These are phyloP conservation scores for Candida suzukii DNA, from an alignment of 805 yeast genomes.

Conservation along the genomic window DNA sequence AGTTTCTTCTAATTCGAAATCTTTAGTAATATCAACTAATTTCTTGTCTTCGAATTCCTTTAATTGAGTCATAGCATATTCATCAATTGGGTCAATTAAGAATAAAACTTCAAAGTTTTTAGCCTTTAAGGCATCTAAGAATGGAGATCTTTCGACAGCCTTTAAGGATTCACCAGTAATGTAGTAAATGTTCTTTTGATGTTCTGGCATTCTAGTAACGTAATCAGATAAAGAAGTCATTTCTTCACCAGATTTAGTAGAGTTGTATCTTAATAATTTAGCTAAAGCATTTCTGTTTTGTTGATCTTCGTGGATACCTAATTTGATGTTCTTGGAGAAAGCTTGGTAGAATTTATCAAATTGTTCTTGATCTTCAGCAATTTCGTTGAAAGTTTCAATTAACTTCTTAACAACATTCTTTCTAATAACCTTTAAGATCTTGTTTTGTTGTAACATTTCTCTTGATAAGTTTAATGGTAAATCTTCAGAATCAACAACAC, in stretches of 20 bases:
- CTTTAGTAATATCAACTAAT: conserved; percentile 98
- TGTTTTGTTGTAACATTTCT: conserved; percentile 99
- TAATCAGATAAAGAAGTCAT: conserved; percentile 91
- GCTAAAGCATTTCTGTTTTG: conserved; percentile 96
- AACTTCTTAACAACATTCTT: conserved; percentile 98
- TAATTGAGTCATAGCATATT: conserved; percentile 98
- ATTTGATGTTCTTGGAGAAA: conserved; percentile 95
- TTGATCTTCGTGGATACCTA: conserved; percentile 98
- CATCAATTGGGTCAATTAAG: conserved; percentile 99
- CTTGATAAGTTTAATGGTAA: conserved; percentile 99
- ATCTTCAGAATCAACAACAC: conserved; percentile 99
- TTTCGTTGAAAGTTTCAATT: conserved; percentile 98
- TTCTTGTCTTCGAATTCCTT: conserved; percentile 99
- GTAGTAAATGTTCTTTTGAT: conserved; percentile 98
- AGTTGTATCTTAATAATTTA: conserved; percentile 93
- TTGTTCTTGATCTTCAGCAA: conserved; percentile 98
- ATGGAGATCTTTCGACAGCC: conserved; percentile 98
- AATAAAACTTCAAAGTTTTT: conserved; percentile 97
- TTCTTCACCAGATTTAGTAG: conserved; percentile 94
- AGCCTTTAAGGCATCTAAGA: conserved; percentile 97
- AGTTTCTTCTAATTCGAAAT: conserved; percentile 96
- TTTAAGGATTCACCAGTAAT: conserved; percentile 98
- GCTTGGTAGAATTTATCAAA: conserved; percentile 98
- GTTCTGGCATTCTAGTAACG: conserved; percentile 99
- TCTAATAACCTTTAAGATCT: conserved; percentile 98